Conservation (phyloP, 257 asterid species). For the Striga asiatica region DNA sequence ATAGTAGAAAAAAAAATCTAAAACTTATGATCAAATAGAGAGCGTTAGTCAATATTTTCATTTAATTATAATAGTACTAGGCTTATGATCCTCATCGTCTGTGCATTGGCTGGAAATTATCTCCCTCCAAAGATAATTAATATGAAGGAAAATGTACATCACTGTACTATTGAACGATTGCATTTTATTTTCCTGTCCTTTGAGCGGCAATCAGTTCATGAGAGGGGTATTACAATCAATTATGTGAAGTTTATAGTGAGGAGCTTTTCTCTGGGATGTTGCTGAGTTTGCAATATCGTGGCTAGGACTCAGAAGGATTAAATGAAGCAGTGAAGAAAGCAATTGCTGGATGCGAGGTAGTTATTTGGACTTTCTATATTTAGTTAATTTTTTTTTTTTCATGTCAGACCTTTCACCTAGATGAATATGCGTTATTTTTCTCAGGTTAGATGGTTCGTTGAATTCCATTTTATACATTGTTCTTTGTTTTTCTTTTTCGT, state of each 20-base stretch:
- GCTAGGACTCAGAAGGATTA: slow-evolving; percentile 65
- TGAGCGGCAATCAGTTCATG: not conserved
- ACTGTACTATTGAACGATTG: not conserved
- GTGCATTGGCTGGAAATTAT: slow-evolving; percentile 4
- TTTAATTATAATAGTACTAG: not conserved
- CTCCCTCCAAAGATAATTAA: not conserved
- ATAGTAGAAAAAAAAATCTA: not conserved
- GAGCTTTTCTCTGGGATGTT: slow-evolving; percentile 23
- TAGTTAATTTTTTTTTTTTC: not conserved
- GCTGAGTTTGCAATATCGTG: slow-evolving; percentile 50
- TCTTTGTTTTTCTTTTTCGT: not conserved
- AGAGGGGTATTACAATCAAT: slow-evolving; percentile 23
- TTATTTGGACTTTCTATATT: not conserved
- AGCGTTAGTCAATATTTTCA: not conserved
- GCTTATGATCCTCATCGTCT: not conserved
- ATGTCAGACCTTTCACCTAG: not conserved
- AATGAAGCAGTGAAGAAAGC: slow-evolving; percentile 59
- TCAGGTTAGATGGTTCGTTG: not conserved
- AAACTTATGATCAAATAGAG: not conserved
- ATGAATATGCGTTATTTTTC: not conserved
- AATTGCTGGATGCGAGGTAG: slow-evolving; percentile 68
- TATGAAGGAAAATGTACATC: not conserved
- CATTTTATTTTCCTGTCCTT: not conserved
- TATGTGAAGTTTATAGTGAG: slow-evolving; percentile 23
- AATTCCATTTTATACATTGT: not conserved